Conservation (phyloP, 768 basidiomycete species). For the Serendipita sp. region DNA sequence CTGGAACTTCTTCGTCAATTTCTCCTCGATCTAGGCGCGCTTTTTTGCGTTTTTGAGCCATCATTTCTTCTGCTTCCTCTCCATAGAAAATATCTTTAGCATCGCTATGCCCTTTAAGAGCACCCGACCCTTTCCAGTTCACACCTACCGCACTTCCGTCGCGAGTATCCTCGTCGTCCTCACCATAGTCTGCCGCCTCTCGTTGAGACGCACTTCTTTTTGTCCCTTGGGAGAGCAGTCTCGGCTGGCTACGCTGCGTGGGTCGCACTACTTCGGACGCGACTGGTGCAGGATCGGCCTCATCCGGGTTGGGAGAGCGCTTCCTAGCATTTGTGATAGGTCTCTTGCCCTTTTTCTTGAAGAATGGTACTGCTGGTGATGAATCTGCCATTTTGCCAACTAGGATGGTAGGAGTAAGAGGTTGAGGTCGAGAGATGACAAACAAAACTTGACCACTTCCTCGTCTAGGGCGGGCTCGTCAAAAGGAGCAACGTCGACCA, state of each 20-base stretch:
- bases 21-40: slow-evolving; percentile 34
- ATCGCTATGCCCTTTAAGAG: slow-evolving; percentile 51
- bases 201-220: slow-evolving; percentile 42
- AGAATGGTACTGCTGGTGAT: slow-evolving; percentile 48
- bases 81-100: slow-evolving; percentile 66
- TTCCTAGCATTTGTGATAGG: slow-evolving; percentile 63
- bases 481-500: background rate
- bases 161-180: slow-evolving; percentile 37
- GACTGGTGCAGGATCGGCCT: slow-evolving; percentile 17
- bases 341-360: slow-evolving; percentile 61
- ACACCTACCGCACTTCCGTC: slow-evolving; percentile 37
- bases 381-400: background rate
- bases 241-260: slow-evolving; percentile 44
- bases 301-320: slow-evolving; percentile 51
- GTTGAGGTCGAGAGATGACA: background rate
- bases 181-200: slow-evolving; percentile 28
- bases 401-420: background rate
- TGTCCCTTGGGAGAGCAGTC: slow-evolving; percentile 63
- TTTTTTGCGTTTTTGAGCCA: slow-evolving; percentile 50
- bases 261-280: slow-evolving; percentile 62
- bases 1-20: slow-evolving; percentile 40
- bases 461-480: background rate
- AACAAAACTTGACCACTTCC: background rate
- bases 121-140: slow-evolving; percentile 53
- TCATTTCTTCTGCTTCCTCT: slow-evolving; percentile 61